Percentiles rank a stretch among this genome's conserved stretches.
Conservation (phyloP, 106 monocot species). For the Dioscorea zingiberensis region DNA sequence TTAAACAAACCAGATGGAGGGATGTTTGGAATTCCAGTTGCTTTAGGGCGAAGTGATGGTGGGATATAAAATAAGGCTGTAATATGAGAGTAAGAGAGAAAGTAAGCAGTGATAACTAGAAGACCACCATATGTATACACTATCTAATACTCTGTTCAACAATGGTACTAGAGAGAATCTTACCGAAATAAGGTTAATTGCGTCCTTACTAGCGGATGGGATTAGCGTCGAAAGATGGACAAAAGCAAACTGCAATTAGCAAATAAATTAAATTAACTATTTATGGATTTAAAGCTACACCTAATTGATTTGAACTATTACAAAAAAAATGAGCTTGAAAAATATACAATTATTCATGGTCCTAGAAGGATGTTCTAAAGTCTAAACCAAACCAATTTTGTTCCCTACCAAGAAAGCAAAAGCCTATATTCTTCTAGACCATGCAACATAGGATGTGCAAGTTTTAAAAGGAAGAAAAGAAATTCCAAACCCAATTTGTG, state of each 20-base stretch:
- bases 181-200: slow-evolving; percentile 60
- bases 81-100: neutral
- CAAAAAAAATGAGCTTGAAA: no score
- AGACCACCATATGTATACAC: neutral
- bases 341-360: no score
- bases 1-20: slow-evolving; percentile 52
- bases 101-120: neutral
- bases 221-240: slow-evolving; percentile 40
- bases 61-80: slow-evolving; percentile 46
- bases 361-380: no score
- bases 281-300: no score
- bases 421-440: no score
- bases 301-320: no score
- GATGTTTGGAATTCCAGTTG: slow-evolving; percentile 19
- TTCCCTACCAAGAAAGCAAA: no score
- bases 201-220: slow-evolving; percentile 61
- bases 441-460: no score
- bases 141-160: neutral
- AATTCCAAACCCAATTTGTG: no score
- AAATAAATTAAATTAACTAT: no score
- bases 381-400: no score
- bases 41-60: slow-evolving; percentile 43
- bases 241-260: slow-evolving; percentile 26
- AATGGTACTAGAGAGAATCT: neutral
- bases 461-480: no score